Evolutionary conservation across 192 early-diverging fungal species (phyloP).

Genomic region (Coemansia reversa): DNA sequence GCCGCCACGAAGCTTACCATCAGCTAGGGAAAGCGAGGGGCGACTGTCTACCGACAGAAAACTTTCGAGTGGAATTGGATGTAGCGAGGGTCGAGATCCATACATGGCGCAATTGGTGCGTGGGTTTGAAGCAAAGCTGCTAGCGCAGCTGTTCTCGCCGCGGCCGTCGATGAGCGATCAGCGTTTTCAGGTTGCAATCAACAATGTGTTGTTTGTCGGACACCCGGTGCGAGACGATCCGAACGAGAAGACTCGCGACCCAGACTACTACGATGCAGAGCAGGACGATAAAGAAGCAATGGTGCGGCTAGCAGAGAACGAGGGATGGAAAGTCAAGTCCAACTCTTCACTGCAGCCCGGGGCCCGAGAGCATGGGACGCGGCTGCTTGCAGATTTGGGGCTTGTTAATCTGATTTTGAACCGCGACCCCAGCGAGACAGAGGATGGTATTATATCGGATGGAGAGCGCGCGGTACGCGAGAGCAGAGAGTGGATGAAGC

Average conservation of each 20-base stretch:
- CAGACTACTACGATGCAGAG: constrained; percentile 62
- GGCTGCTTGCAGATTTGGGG: constrained; percentile 49
- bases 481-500: constrained; percentile 51
- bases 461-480: constrained; percentile 55
- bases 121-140: constrained; percentile 72
- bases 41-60: not conserved
- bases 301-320: constrained; percentile 40
- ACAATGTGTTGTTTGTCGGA: constrained; percentile 83
- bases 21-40: constrained; percentile 1
- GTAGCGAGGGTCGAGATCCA: not conserved
- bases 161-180: constrained; percentile 75
- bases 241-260: constrained; percentile 56
- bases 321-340: constrained; percentile 47
- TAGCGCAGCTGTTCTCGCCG: constrained; percentile 87
- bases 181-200: constrained; percentile 83
- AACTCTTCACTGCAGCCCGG: constrained; percentile 23
- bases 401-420: constrained; percentile 47
- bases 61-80: not conserved
- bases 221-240: constrained; percentile 61
- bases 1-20: not conserved
- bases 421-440: constrained; percentile 54
- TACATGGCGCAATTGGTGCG: constrained; percentile 51
- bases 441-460: constrained; percentile 49
- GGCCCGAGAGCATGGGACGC: constrained; percentile 27
- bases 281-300: constrained; percentile 55